Conservation (phyloP, 106 monocot species). For the Chionographis japonica region DNA sequence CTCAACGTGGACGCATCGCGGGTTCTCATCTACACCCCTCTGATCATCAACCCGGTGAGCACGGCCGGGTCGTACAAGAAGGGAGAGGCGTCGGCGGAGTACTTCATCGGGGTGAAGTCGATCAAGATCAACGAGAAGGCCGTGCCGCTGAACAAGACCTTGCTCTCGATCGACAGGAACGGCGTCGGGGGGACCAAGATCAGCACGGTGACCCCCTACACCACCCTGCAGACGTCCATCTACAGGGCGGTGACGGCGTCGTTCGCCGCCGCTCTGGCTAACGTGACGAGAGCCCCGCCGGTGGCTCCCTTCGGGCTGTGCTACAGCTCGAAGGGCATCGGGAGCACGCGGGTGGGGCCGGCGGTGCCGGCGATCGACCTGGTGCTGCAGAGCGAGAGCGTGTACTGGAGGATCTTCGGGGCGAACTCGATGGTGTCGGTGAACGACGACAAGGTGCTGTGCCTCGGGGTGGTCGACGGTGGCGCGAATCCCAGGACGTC, state of each 20-base stretch:
- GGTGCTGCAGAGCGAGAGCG: slow-evolving; percentile 22
- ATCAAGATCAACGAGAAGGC: slow-evolving; percentile 13
- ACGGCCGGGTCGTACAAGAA: not conserved
- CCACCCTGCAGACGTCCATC: slow-evolving; percentile 14
- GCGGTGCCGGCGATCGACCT: slow-evolving; percentile 33
- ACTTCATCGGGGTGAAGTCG: slow-evolving; percentile 17
- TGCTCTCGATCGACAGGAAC: slow-evolving; percentile 13
- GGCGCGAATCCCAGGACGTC: slow-evolving; percentile 1
- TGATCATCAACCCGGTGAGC: slow-evolving; percentile 1
- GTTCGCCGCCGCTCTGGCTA: not conserved
- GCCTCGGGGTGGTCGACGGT: slow-evolving; percentile 17
- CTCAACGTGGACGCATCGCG: not conserved
- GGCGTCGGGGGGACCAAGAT: slow-evolving; percentile 21
- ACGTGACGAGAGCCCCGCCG: not conserved
- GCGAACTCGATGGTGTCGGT: slow-evolving; percentile 21
- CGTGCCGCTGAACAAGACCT: not conserved
- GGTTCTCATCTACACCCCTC: slow-evolving; percentile 7
- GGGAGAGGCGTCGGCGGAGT: slow-evolving; percentile 18
- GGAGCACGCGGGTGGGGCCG: slow-evolving; percentile 16
- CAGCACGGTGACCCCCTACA: slow-evolving; percentile 16
- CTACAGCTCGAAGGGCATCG: slow-evolving; percentile 11
- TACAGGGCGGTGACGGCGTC: slow-evolving; percentile 6
- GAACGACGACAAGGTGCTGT: not conserved
- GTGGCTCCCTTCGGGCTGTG: slow-evolving; percentile 29
- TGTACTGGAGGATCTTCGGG: slow-evolving; percentile 28